Conservation (phyloP, 805 yeast genomes). For the Martiniozyma abietophila region DNA sequence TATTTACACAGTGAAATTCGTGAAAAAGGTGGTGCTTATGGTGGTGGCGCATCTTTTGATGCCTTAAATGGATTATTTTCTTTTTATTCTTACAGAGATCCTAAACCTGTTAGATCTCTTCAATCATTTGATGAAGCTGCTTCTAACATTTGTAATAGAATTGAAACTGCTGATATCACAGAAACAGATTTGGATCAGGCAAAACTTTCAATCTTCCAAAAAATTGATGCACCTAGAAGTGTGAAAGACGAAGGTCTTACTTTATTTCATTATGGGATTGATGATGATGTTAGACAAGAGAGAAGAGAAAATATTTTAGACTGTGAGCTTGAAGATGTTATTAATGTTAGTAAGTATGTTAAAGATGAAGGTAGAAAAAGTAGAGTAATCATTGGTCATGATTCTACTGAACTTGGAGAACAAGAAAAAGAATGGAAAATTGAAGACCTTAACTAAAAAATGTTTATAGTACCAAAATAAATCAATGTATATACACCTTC, state of each 20-base stretch:
- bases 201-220: conserved; percentile 82
- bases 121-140: conserved; percentile 48
- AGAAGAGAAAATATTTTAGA: conserved; percentile 70
- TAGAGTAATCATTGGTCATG: conserved; percentile 16
- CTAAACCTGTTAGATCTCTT: conserved; percentile 67
- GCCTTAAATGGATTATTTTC: conserved; percentile 73
- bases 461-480: neutral
- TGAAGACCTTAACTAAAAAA: conserved; percentile 3
- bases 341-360: conserved; percentile 50
- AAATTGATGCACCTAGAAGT: conserved; percentile 82
- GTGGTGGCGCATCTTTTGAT: conserved; percentile 85
- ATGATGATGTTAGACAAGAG: conserved; percentile 69
- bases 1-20: conserved; percentile 82
- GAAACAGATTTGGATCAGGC: conserved; percentile 75
- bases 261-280: conserved; percentile 57
- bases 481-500: neutral
- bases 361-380: conserved; percentile 11
- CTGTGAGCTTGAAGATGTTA: conserved; percentile 53
- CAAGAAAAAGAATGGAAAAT: conserved; percentile 11
- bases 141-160: conserved; percentile 30
- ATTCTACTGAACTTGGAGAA: conserved; percentile 4
- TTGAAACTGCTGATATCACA: conserved; percentile 22
- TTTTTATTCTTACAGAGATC: conserved; percentile 90
- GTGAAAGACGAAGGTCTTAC: conserved; percentile 69
- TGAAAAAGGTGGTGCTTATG: conserved; percentile 97